A percentile compares a stretch with the other conserved stretches of the same genome.
These are phyloP conservation scores for Russula virescens DNA, from an alignment of 768 basidiomycete species.

Conservation along the genomic window DNA sequence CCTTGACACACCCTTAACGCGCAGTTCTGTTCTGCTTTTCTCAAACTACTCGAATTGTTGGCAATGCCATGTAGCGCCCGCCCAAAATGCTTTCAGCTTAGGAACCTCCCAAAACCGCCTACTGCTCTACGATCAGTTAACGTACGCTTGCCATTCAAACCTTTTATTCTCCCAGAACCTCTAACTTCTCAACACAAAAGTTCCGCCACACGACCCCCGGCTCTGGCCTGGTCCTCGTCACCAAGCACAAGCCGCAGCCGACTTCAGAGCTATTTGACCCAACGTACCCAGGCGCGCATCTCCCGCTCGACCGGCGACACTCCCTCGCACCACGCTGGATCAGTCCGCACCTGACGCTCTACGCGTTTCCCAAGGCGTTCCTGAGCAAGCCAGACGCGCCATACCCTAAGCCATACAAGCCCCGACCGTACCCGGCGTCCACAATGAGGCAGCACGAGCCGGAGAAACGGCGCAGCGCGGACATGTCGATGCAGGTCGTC, in stretches of 20 bases:
- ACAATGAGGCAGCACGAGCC: background rate
- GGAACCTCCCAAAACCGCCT: background rate
- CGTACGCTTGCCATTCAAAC: background rate
- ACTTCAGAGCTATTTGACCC: slow-evolving; percentile 5
- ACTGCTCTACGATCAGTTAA: slow-evolving; percentile 12
- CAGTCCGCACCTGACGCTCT: background rate
- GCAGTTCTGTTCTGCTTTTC: background rate
- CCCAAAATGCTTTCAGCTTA: slow-evolving; percentile 14
- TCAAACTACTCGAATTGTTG: background rate
- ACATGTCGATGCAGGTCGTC: slow-evolving; percentile 9
- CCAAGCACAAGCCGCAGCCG: background rate
- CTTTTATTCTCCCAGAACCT: background rate
- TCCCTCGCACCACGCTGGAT: slow-evolving; percentile 8
- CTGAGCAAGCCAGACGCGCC: background rate
- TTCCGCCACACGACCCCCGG: slow-evolving; percentile 15
- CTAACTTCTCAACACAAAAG: background rate
- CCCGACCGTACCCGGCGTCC: slow-evolving; percentile 7
- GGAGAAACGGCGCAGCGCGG: background rate
- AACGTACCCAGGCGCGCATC: slow-evolving; percentile 8
- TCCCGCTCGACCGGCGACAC: background rate
- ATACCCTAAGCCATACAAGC: background rate
- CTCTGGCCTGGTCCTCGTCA: slow-evolving; percentile 6
- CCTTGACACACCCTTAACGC: too few relatives aligned
- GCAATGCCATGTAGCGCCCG: background rate
- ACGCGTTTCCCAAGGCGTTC: slow-evolving; percentile 18